Evolutionary conservation across 495 filamentous ascomycete species (phyloP), one percentile per base, ranked within the genome.

Genomic region (Penicillium argentinense): DNA sequence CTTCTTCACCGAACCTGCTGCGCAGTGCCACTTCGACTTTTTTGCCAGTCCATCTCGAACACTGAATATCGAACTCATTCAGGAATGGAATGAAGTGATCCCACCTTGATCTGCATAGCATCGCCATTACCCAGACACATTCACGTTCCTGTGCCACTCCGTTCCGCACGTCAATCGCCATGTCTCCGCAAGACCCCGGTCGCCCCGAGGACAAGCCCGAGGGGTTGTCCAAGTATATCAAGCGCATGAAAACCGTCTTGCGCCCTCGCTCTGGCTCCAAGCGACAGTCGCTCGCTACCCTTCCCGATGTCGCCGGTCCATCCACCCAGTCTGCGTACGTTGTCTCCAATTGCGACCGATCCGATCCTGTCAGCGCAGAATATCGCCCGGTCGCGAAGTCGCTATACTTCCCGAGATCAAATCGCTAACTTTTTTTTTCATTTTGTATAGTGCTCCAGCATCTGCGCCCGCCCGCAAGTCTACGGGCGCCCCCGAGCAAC

Each of bases 201-300:
- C 62, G 42, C 25, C 49, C 54, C 14, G 56, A 36, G 12, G 68
- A 80, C 53, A 82, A 85, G 71, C 81, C 77, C 47, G 80, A 76
- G 56, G 82, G 84, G 18, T 56, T 88, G 29, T 74, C 76, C 28
- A 86, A 76, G 56, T 77, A 85, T 28, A 59, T 88, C 38, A 77
- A 76, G 42, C 75, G 80, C 52, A 76, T 87, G 64, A 87, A 75
- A 68, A 81, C 77, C 3, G 83, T 82, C 17, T 64, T 85, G 51
- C 81, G 74, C 52, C 76, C 78, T 55, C 70, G 66, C 19, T 62
- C 66, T 25, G 71, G 72, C 21, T 66, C 72, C 45, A 76, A 78
- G 47, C 56, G 67, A 37, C 45, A 63, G 40, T 53, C 72, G 17
- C 48, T 59, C 7, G 54, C 63, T 0, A 42, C 47, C n/a, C 25